A percentile compares a stretch with the other conserved stretches of the same genome.
phyloP scores from a whole-genome alignment of 305 asterid species.

The Fraxinus dipetala region DNA sequence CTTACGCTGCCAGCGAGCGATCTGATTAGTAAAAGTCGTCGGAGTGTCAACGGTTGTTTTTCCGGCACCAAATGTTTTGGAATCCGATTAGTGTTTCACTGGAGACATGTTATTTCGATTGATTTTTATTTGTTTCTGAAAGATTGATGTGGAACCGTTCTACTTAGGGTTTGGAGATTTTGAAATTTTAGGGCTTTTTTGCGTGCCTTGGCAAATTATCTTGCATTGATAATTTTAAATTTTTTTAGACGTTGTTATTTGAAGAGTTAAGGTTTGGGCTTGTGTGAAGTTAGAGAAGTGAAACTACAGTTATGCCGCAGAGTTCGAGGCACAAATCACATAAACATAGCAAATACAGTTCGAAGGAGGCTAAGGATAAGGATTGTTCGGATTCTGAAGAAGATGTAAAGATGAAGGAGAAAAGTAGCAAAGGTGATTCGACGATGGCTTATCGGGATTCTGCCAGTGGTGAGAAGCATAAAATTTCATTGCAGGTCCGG shows the following conservation, averaged over 20 bases:
- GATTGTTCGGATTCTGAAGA: conserved; percentile 82
- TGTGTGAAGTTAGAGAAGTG: conserved; percentile 16
- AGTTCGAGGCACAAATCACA: conserved; percentile 91
- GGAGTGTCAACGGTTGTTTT: conserved; percentile 29
- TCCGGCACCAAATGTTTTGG: conserved; percentile 22
- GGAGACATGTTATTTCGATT: conserved; percentile 7
- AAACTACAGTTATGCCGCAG: conserved; percentile 59
- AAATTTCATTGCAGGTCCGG: conserved; percentile 50
- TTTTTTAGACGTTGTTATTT: conserved; percentile 26
- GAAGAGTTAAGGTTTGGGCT: conserved; percentile 27
- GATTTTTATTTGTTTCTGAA: conserved; percentile 19
- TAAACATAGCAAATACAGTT: conserved; percentile 80
- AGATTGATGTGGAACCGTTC: conserved; percentile 20
- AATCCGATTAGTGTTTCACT: conserved; percentile 27
- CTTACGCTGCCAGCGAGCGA: conserved; percentile 50
- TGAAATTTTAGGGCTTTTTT: conserved; percentile 23
- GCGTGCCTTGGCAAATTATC: not conserved
- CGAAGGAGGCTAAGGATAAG: conserved; percentile 37
- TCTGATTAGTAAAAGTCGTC: conserved; percentile 48
- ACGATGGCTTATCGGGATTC: conserved; percentile 56
- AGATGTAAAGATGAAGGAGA: conserved; percentile 66
- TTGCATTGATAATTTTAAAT: conserved; percentile 9
- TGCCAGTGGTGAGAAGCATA: conserved; percentile 79
- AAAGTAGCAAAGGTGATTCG: conserved; percentile 48
- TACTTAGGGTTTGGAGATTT: conserved; percentile 52